Evolutionary conservation across 306 rosid species (phyloP).

Genomic region (Macrotyloma uniflorum): DNA sequence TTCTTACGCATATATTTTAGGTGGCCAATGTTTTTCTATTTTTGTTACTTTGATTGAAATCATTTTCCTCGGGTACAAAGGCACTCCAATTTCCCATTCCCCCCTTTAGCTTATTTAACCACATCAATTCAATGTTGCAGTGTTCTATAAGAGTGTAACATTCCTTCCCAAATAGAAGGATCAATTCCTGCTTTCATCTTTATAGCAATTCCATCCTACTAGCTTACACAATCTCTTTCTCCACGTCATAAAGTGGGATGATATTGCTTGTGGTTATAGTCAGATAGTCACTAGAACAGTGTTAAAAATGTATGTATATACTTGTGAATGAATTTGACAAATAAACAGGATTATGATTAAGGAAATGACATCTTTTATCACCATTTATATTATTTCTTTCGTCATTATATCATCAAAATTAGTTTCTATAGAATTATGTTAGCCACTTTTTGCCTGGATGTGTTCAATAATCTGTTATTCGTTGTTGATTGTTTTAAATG

Average conservation of each 20-base stretch:
- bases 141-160: neutral
- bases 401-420: too few species aligned
- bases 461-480: neutral
- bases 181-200: slow-evolving; percentile 1
- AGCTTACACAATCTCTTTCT: neutral
- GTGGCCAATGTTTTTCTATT: slow-evolving; percentile 1
- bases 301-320: too few species aligned
- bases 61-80: neutral
- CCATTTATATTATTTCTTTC: too few species aligned
- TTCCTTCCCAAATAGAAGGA: slow-evolving; percentile 8
- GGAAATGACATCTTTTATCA: too few species aligned
- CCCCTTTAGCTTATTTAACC: slow-evolving; percentile 16
- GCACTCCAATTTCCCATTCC: neutral
- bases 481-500: neutral
- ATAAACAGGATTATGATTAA: too few species aligned
- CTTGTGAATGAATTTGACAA: too few species aligned
- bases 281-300: too few species aligned
- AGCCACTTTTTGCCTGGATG: neutral
- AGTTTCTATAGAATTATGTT: neutral
- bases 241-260: neutral
- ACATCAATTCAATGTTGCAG: neutral
- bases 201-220: neutral
- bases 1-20: neutral
- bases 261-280: neutral
- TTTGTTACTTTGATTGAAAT: neutral